These are phyloP conservation scores for Candida yuanshanica DNA, from an alignment of 805 yeast genomes.

Conservation along the genomic window DNA sequence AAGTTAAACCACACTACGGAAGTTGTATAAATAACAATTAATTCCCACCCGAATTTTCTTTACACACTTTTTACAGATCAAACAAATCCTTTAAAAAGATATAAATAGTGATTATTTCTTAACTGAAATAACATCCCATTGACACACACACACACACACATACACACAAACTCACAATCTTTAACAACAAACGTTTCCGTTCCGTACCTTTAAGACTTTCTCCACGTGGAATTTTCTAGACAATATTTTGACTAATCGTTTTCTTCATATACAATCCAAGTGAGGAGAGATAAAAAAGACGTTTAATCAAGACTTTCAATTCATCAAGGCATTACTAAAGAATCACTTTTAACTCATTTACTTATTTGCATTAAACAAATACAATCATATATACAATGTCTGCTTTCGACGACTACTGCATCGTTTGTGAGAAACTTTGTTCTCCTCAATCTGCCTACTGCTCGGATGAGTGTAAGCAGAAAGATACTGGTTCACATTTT, in stretches of 20 bases:
- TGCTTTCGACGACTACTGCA: slow-evolving; percentile 49
- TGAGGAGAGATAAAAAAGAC: not conserved
- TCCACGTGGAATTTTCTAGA: not conserved
- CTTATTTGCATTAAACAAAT: not conserved
- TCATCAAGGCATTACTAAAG: not conserved
- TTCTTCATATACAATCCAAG: not conserved
- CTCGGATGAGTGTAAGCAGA: slow-evolving; percentile 36
- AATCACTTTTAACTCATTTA: not conserved
- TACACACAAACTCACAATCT: no score
- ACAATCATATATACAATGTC: slow-evolving; percentile 14
- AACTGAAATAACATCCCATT: not conserved
- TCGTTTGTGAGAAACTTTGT: slow-evolving; percentile 51
- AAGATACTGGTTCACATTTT: slow-evolving; percentile 24
- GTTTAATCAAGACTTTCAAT: no score
- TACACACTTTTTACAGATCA: not conserved
- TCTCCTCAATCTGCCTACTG: slow-evolving; percentile 39
- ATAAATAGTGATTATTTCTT: not conserved
- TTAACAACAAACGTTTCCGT: no score
- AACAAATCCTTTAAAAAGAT: not conserved
- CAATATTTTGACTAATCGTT: not conserved
- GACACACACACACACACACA: no score
- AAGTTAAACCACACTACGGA: no score
- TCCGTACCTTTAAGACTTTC: not conserved
- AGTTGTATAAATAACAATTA: not conserved
- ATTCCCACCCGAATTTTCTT: not conserved